Percentiles rank a stretch among this genome's conserved stretches.
Conservation (phyloP, 75 land plant species). For the Pinus tabuliformis region DNA sequence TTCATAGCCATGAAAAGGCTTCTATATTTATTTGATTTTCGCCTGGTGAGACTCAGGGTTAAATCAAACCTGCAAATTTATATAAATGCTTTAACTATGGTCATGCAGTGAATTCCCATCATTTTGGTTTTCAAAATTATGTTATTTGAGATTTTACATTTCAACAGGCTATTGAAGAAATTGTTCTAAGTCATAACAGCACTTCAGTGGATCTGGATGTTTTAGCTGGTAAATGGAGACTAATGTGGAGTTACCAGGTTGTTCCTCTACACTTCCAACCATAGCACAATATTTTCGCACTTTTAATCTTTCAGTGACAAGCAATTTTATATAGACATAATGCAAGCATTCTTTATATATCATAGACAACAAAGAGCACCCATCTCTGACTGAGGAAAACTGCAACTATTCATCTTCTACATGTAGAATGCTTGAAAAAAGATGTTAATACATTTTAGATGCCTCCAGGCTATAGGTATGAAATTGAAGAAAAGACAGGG, state of each 20-base stretch:
- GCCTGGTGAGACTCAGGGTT: too few species aligned
- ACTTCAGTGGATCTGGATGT: constrained; percentile 32
- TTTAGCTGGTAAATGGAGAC: constrained; percentile 74
- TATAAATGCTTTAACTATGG: not conserved
- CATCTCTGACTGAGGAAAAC: not conserved
- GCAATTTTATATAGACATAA: not conserved
- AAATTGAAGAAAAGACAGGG: not conserved
- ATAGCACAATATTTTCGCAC: not conserved
- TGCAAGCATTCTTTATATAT: not conserved
- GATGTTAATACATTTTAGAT: not conserved
- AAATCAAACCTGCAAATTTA: too few species aligned
- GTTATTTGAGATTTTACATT: constrained; percentile 4
- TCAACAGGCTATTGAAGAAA: constrained; percentile 75
- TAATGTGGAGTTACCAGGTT: constrained; percentile 97
- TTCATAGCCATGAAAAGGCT: constrained; percentile 4
- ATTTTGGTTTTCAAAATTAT: constrained; percentile 1
- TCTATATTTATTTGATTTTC: not conserved
- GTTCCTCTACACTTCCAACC: not conserved
- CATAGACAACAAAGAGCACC: not conserved
- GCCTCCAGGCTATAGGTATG: not conserved
- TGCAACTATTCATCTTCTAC: constrained; percentile 1
- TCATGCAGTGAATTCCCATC: not conserved
- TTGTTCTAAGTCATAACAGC: constrained; percentile 38
- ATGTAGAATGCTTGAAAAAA: not conserved
- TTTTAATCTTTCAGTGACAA: not conserved